Base-by-base conservation (phyloP, 108 stramenopile species). In the Conticribra weissflogii region DNA sequence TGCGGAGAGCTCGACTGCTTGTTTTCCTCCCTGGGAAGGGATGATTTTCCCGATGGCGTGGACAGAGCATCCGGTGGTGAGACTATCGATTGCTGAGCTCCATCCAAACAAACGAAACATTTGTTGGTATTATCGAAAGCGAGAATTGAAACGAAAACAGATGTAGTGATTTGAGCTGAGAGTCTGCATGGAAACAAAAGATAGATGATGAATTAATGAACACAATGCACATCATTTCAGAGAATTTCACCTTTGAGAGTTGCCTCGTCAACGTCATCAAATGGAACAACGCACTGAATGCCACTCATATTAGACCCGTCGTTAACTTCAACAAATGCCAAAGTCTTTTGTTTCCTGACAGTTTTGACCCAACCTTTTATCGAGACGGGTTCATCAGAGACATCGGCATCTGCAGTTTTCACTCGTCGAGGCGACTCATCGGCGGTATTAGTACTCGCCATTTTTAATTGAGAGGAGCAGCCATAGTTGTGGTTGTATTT, bases 331-430 rank as follows among this genome's bases (percentile, higher is more conserved):
- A 99, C 82, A 85, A 99, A 99, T 14, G 97, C 90, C 46, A 98
- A 68, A 8, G 93, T 96, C 84, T 99, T 99, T 83, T 99, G 98
- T 69, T 93, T 93, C 29, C 99, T 86, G 24, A 97, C 86, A 3
- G 99, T 98, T 61, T 96, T 67, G 18, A 98, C 96, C 99, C 99
- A 99, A 31, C 99, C 99, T 65, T 97, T 96, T 29, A 99, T 80
- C 9, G 77, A 56, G 2, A 98, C 92, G 27, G 74, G 72, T 24
- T 82, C 88, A 59, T 95, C 88, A 0, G 82, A 85, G 14, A 88
- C 79, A 44, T 81, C 82, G 1, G 89, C 91, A 48, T 89, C 85
- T 2, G 66, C 64, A 12, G 91, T 81, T 56, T 91, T 92, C 48
- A 95, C 79, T n/a, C 94, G 72, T 32, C 72, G 83, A 29, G 84